A percentile compares a stretch with the other conserved stretches of the same genome.
These are phyloP conservation scores for Eruca vesicaria DNA, from an alignment of 441 rosid genomes.

Conservation along the genomic window DNA sequence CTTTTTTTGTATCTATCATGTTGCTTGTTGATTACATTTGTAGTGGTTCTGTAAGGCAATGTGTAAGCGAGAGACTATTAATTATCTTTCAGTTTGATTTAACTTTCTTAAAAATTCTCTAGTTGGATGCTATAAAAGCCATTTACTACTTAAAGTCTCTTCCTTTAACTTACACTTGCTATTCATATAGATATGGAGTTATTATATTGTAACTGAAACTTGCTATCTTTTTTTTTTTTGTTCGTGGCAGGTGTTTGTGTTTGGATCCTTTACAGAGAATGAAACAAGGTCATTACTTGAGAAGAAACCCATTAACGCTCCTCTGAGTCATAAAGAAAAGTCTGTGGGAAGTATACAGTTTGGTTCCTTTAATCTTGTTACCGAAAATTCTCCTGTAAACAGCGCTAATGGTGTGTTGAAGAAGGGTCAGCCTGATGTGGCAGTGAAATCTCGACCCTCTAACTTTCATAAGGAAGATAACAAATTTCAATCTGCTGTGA, in stretches of 20 bases:
- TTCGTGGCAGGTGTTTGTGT: constrained; percentile 52
- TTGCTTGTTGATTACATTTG: neutral
- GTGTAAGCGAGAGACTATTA: neutral
- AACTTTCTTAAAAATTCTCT: neutral
- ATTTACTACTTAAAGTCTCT: neutral
- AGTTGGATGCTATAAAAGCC: neutral
- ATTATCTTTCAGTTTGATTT: neutral
- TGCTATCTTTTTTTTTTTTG: constrained; percentile 11
- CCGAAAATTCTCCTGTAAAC: constrained; percentile 42
- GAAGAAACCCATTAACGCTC: constrained; percentile 42
- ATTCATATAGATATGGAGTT: neutral
- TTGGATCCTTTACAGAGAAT: constrained; percentile 95
- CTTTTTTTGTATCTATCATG: neutral
- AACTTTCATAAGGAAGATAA: constrained; percentile 35
- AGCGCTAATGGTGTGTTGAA: constrained; percentile 37
- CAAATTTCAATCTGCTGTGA: constrained; percentile 26
- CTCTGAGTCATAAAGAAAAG: constrained; percentile 35
- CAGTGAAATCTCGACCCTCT: constrained; percentile 36
- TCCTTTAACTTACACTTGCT: neutral
- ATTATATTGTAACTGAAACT: neutral
- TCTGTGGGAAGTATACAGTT: constrained; percentile 45
- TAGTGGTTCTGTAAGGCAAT: neutral
- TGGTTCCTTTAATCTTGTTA: constrained; percentile 49
- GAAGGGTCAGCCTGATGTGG: constrained; percentile 36
- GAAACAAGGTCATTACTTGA: constrained; percentile 67